phyloP scores from a whole-genome alignment of 192 early-diverging fungal genomes.

The Coemansia sp. region DNA sequence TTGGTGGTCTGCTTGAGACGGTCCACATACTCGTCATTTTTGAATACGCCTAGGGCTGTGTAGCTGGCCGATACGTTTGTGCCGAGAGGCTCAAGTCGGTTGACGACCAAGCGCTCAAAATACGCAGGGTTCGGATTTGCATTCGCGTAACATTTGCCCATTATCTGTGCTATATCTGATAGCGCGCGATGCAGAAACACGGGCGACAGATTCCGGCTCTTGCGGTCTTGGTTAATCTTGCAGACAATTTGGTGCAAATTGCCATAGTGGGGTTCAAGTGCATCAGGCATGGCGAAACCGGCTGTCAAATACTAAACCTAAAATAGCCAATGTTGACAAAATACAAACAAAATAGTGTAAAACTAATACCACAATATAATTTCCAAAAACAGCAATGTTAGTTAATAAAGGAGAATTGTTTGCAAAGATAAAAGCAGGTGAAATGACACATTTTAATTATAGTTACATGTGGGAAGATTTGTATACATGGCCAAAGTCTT shows the following conservation, averaged over 20 bases:
- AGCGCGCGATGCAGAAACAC: constrained; percentile 45
- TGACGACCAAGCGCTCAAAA: constrained; percentile 20
- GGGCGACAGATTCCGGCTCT: constrained; percentile 19
- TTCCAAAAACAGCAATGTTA: no score
- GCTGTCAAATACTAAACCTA: no score
- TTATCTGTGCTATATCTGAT: constrained; percentile 16
- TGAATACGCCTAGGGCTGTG: constrained; percentile 29
- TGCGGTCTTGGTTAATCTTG: constrained; percentile 40
- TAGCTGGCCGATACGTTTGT: constrained; percentile 28
- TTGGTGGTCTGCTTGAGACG: constrained; percentile 18
- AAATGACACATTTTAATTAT: no score
- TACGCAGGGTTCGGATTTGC: neutral
- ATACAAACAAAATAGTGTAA: no score
- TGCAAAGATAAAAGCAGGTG: no score
- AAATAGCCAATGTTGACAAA: no score
- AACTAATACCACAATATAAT: no score
- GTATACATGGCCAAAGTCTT: no score
- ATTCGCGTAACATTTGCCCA: constrained; percentile 21
- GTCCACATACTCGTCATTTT: constrained; percentile 18
- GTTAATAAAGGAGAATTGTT: no score
- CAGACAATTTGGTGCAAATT: constrained; percentile 24
- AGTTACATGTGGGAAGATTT: no score
- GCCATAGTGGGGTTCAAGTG: neutral
- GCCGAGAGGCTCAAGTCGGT: constrained; percentile 27
- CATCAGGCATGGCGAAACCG: no score